Evolutionary conservation across 2,329 filamentous ascomycete species (phyloP).

Genomic region (Ophidiomyces ophidiicola): DNA sequence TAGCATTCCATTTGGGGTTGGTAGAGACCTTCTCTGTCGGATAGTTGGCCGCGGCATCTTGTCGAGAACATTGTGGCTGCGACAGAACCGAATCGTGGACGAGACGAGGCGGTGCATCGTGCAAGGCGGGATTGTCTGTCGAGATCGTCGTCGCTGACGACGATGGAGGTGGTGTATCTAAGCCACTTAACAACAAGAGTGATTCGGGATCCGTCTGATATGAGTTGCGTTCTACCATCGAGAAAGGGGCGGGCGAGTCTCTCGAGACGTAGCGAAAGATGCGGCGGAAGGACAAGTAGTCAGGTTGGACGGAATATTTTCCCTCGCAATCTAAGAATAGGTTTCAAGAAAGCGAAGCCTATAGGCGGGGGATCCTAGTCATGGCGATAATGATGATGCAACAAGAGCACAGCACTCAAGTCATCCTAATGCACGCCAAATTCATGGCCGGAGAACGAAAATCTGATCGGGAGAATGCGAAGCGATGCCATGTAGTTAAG

Average conservation of each 20-base stretch:
- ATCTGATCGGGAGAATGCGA: no score
- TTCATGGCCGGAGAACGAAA: no score
- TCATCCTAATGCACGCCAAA: no score
- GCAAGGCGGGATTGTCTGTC: not conserved
- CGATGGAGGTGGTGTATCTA: not conserved
- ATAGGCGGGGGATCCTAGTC: not conserved
- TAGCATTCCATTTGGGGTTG: not conserved
- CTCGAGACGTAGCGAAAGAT: conserved; percentile 1
- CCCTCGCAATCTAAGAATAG: conserved; percentile 9
- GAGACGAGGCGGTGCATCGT: no score
- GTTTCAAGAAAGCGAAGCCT: not conserved
- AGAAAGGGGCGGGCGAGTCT: conserved; percentile 6
- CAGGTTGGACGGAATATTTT: no score
- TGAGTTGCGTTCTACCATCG: conserved; percentile 8
- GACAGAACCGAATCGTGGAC: not conserved
- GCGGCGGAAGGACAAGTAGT: no score
- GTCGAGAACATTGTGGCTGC: not conserved
- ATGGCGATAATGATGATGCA: not conserved
- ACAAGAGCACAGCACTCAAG: not conserved
- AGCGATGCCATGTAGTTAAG: no score
- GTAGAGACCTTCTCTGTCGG: not conserved
- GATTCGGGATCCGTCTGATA: conserved; percentile 1
- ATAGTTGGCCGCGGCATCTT: not conserved
- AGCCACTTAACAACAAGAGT: not conserved
- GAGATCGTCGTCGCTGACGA: not conserved